Evolutionary conservation across 1,284 basidiomycete species (phyloP).

Genomic region (Taiwanofungus camphoratus): DNA sequence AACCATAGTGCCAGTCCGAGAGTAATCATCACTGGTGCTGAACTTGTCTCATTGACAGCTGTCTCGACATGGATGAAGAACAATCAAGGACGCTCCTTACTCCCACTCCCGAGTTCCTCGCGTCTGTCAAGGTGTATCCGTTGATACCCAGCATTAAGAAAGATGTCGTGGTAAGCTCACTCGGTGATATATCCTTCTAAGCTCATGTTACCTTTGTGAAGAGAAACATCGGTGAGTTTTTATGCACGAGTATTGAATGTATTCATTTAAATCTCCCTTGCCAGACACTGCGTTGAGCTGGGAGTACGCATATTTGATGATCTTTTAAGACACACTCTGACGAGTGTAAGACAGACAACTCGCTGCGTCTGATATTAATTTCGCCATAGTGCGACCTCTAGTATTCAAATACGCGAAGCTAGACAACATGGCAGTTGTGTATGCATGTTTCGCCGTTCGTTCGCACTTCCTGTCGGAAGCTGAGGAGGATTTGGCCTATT

Average conservation of each 20-base stretch:
- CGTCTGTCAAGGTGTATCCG: constrained; percentile 68
- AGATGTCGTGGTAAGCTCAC: constrained; percentile 55
- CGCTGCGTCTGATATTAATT: constrained; percentile 80
- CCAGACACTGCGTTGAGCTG: constrained; percentile 75
- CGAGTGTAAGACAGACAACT: constrained; percentile 47
- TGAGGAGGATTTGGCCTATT: constrained; percentile 66
- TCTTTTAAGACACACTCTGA: background rate
- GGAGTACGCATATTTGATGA: constrained; percentile 44
- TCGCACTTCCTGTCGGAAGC: constrained; percentile 49
- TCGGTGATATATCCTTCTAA: constrained; percentile 6
- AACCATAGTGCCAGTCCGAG: no score
- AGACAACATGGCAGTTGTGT: constrained; percentile 67
- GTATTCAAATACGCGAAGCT: constrained; percentile 75
- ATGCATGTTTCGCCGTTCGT: constrained; percentile 67
- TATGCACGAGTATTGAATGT: background rate
- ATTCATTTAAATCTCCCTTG: constrained; percentile 12
- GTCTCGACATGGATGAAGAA: constrained; percentile 29
- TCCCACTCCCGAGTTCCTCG: constrained; percentile 49
- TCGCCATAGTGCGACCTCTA: constrained; percentile 75
- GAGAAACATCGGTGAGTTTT: constrained; percentile 39
- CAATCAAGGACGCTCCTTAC: constrained; percentile 35
- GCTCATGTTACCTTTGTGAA: constrained; percentile 20
- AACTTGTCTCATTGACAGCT: no score
- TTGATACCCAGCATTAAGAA: constrained; percentile 64
- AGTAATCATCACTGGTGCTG: no score